Evolutionary conservation across 148 eudicot species (phyloP), one percentile per base, ranked within the genome.

Genomic region (Spergularia marina): DNA sequence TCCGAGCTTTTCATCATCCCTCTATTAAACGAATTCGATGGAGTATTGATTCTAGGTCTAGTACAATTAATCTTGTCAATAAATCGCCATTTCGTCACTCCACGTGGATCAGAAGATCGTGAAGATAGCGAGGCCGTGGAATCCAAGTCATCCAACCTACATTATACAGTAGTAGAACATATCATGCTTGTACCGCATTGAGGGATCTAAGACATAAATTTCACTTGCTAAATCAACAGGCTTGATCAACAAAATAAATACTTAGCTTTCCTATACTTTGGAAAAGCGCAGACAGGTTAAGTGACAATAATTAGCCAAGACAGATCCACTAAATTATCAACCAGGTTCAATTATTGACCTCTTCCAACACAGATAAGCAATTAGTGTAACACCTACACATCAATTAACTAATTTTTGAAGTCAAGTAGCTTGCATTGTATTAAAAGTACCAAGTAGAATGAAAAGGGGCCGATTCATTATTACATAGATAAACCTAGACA

Each of bases 141-240:
- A 77, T 87, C 94, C 83, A 84, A 81, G 64, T 88, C 90, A 79
- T 88, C 95, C 89, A 87, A 81, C 90, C 95, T 90, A 78, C 59
- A 81, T 25, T 53, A 18, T 0, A 57, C 7, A 78, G 17, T 52
- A 63, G 12, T 4, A 30, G 40, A 10, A 68, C 11, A 69, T n/a
- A 69, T 62, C 36, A 53, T 53, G 53, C 18, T 25, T 47, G 15
- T 18, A 62, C 20, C n/a, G 18, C 60, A 67, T 20, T 30, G 68
- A 59, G 17, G 5, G 3, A 69, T 62, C 62, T 63, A 15, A 15
- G 7, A 66, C 36, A 39, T 10, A 23, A 61, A 14, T 51, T 55
- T 56, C 15, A 62, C 47, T 51, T 49, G 39, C 40, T 12, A 41
- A 39, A 34, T 72, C 71, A 63, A 9, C 53, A 53, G 66, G 41